Evolutionary conservation across 345 rosid species (phyloP), one percentile per base, ranked within the genome.

Genomic region (Aethionema arabicum): DNA sequence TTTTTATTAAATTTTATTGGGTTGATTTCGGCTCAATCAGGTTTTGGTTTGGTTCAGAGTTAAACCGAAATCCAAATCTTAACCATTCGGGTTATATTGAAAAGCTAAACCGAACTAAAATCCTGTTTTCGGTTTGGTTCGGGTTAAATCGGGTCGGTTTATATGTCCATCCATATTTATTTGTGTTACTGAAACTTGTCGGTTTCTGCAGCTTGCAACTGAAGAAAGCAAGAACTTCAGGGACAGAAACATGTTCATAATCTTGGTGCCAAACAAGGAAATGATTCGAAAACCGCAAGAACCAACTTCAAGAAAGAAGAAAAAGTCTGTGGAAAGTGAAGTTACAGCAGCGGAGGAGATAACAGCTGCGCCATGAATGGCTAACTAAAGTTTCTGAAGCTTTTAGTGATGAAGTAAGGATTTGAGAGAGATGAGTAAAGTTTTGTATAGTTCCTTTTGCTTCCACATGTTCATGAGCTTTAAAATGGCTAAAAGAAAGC

Each of bases 221-320:
- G 95, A 89, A 83, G 98, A 87, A 80, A 79, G 80, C 80, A 87
- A 87, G 76, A 92, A 68, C 67, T 87, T 89, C 67, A 77, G 83
- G 36, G 95, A 81, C 49, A 79, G 91, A 65, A 86, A 81, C 73
- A 69, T 89, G 52, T 87, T 82, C 75, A 85, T 92, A 7, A 74
- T 83, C 36, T 73, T 89, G 85, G 90, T 85, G 9, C 96, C 98
- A 29, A 89, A 87, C 63, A 92, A 92, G 68, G 86, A 85, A 27
- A 38, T 80, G 69, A 55, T 75, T 54, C 81, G 77, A 72, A 87
- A 82, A 84, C 69, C 81, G 39, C 93, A 77, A 80, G 96, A 87
- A 65, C 86, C 80, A n/a, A 59, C 79, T 12, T 39, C 66, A 7
- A 89, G 84, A 75, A 83, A 82, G 72, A 85, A 74, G 42, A 84